Conservation (phyloP, 345 rosid species). For the Draba incana region DNA sequence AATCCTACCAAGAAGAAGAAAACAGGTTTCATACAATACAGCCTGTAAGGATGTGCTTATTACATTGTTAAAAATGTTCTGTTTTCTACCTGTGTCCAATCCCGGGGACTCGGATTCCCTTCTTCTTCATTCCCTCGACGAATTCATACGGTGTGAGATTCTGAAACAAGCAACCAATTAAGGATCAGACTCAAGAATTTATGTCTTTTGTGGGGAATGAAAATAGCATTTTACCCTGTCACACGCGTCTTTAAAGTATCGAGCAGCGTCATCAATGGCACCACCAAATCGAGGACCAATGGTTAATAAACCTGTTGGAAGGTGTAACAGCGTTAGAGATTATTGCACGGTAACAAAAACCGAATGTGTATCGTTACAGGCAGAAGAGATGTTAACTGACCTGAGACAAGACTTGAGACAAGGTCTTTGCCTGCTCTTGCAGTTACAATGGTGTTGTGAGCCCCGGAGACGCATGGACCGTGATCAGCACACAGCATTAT, state of each 20-base stretch:
- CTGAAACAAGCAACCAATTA: conserved; percentile 47
- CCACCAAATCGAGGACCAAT: conserved; percentile 99
- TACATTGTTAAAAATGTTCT: conserved; percentile 1
- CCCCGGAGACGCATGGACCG: conserved; percentile 98
- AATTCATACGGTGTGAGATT: conserved; percentile 90
- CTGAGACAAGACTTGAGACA: conserved; percentile 95
- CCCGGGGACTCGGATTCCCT: conserved; percentile 97
- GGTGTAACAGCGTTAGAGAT: conserved; percentile 3
- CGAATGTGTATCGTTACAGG: background rate
- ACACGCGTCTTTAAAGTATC: conserved; percentile 95
- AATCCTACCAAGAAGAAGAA: conserved; percentile 54
- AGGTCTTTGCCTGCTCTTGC: conserved; percentile 99
- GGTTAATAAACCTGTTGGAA: conserved; percentile 76
- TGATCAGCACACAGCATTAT: conserved; percentile 98
- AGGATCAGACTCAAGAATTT: conserved; percentile 24
- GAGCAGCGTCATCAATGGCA: conserved; percentile 97
- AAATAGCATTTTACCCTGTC: conserved; percentile 61
- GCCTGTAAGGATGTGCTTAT: background rate
- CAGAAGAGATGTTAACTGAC: conserved; percentile 37
- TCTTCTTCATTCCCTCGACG: conserved; percentile 96
- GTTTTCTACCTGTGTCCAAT: conserved; percentile 85
- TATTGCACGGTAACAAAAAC: background rate
- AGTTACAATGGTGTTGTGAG: conserved; percentile 95
- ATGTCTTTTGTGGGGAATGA: background rate
- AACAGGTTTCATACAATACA: conserved; percentile 6